Evolutionary conservation across 192 early-diverging fungal genomes (phyloP).

Genomic region (Helicostylum pulchrum): DNA sequence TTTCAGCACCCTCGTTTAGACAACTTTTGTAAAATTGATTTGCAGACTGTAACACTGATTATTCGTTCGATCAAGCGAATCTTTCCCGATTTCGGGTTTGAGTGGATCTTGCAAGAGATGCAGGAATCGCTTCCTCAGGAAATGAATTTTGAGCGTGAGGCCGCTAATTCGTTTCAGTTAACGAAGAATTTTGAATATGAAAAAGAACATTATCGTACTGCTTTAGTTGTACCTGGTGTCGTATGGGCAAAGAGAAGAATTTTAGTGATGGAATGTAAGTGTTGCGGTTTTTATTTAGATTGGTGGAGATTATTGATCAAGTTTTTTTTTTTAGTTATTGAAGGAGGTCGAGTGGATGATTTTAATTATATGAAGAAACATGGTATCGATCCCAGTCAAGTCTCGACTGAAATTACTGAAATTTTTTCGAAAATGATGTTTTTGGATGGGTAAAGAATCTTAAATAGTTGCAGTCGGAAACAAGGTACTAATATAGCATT

Average conservation of each 20-base stretch:
- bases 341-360: conserved; percentile 78
- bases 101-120: conserved; percentile 89
- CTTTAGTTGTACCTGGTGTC: conserved; percentile 76
- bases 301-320: background rate
- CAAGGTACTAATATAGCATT: background rate
- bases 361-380: conserved; percentile 63
- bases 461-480: background rate
- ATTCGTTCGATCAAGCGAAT: conserved; percentile 61
- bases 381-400: conserved; percentile 68
- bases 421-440: conserved; percentile 91
- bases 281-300: background rate
- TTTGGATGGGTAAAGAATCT: conserved; percentile 54
- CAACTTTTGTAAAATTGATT: conserved; percentile 75
- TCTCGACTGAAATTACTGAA: conserved; percentile 72
- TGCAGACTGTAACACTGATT: conserved; percentile 65
- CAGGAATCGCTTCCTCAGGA: conserved; percentile 78
- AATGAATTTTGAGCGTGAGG: conserved; percentile 82
- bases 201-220: conserved; percentile 29
- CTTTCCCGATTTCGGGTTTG: conserved; percentile 91
- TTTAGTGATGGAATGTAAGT: conserved; percentile 83
- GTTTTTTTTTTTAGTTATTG: conserved; percentile 33
- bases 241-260: conserved; percentile 73
- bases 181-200: conserved; percentile 53
- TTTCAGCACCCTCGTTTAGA: conserved; percentile 86
- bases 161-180: conserved; percentile 70